phyloP scores from a whole-genome alignment of 108 stramenopile genomes.

The Asterionellopsis glacialis region DNA sequence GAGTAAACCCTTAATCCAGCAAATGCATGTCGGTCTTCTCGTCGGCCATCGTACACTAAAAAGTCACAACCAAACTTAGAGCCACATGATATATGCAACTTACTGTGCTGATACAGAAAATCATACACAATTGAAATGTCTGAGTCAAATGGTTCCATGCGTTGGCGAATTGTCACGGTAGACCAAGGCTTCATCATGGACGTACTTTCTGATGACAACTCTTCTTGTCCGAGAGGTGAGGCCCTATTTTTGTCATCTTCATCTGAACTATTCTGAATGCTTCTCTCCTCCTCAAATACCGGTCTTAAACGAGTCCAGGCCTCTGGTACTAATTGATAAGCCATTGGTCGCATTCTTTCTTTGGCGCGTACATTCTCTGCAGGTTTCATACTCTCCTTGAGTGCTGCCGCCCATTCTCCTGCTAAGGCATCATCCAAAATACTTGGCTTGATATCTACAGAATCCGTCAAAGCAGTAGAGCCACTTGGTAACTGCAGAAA shows the following conservation, averaged over 20 bases:
- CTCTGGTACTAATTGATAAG: conserved; percentile 68
- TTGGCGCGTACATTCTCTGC: conserved; percentile 45
- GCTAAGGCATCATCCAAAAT: conserved; percentile 42
- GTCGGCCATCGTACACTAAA: conserved; percentile 75
- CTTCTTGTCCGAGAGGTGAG: background rate
- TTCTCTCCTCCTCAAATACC: conserved; percentile 1
- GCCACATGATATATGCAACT: conserved; percentile 68
- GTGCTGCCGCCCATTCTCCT: conserved; percentile 44
- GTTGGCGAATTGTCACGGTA: background rate
- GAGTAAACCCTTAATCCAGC: conserved; percentile 68
- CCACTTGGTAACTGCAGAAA: background rate
- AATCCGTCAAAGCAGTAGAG: background rate
- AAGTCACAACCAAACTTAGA: conserved; percentile 85
- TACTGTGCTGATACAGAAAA: conserved; percentile 43
- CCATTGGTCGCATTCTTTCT: conserved; percentile 73
- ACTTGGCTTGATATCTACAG: background rate
- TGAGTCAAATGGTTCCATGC: conserved; percentile 17
- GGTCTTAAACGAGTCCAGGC: conserved; percentile 66
- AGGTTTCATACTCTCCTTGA: conserved; percentile 40
- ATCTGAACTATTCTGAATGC: background rate
- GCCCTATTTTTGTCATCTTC: background rate
- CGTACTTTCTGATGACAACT: conserved; percentile 1
- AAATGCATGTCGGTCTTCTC: conserved; percentile 82
- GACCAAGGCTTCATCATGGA: background rate
- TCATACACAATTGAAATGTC: conserved; percentile 32